These are phyloP conservation scores for Pichia nanzhaoensis DNA, from an alignment of 805 yeast species.

Conservation along the genomic window DNA sequence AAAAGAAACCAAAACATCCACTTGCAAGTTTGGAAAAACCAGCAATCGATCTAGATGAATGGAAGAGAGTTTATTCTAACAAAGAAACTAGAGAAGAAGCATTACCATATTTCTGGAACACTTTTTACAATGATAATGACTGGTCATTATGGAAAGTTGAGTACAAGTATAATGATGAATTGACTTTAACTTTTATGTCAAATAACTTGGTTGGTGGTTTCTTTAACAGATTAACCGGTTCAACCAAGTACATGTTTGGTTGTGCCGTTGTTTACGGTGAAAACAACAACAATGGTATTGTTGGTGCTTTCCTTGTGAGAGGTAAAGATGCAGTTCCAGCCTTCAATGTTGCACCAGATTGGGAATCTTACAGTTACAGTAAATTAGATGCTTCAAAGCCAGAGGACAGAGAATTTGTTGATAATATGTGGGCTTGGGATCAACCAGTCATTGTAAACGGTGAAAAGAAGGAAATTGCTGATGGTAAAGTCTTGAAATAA, in stretches of 20 bases:
- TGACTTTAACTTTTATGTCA: conserved; percentile 95
- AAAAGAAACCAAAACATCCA: conserved; percentile 87
- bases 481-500: conserved; percentile 96
- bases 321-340: conserved; percentile 91
- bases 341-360: conserved; percentile 97
- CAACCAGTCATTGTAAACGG: conserved; percentile 81
- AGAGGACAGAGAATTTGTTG: conserved; percentile 71
- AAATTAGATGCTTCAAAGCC: conserved; percentile 74
- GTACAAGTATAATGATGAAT: conserved; percentile 97
- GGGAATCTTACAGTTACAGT: conserved; percentile 87
- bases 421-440: conserved; percentile 98
- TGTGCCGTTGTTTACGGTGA: conserved; percentile 93
- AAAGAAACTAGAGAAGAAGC: conserved; percentile 93
- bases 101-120: conserved; percentile 95
- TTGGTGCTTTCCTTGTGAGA: conserved; percentile 91
- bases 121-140: conserved; percentile 83
- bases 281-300: conserved; percentile 96
- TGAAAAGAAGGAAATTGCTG: conserved; percentile 80
- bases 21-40: conserved; percentile 74
- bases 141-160: conserved; percentile 94
- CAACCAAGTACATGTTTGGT: conserved; percentile 93
- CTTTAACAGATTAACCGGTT: conserved; percentile 89
- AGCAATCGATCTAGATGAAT: conserved; percentile 70
- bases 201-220: conserved; percentile 97
- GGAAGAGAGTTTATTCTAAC: conserved; percentile 96